Evolutionary conservation across 768 basidiomycete species (phyloP).

Genomic region (Cubamyces sp.): DNA sequence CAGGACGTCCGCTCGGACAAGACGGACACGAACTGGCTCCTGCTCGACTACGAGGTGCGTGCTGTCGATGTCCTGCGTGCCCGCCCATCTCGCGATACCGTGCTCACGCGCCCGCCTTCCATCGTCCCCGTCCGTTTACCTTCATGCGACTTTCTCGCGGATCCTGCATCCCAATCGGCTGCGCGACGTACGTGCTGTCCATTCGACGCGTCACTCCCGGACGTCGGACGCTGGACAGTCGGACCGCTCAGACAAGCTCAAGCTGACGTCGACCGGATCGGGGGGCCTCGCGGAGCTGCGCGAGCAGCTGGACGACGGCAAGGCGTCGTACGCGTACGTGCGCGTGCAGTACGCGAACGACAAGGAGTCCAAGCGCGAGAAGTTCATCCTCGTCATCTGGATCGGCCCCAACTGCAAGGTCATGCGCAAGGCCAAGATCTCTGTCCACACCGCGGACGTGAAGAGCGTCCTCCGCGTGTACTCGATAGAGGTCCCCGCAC

Average conservation of each 20-base stretch:
- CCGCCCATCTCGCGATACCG: neutral
- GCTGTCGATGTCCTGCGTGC: neutral
- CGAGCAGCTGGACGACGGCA: slow-evolving; percentile 67
- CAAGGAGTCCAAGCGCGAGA: slow-evolving; percentile 85
- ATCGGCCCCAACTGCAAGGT: slow-evolving; percentile 83
- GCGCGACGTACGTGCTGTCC: too few relatives aligned
- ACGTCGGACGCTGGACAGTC: slow-evolving; percentile 40
- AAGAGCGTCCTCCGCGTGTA: slow-evolving; percentile 76
- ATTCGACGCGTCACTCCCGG: too few relatives aligned
- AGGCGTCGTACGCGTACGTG: slow-evolving; percentile 83
- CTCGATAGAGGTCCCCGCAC: slow-evolving; percentile 88
- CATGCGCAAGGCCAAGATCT: slow-evolving; percentile 95
- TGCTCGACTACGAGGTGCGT: slow-evolving; percentile 84
- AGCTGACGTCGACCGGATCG: slow-evolving; percentile 75
- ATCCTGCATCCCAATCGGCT: too few relatives aligned
- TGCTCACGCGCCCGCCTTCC: neutral
- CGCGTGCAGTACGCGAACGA: slow-evolving; percentile 86
- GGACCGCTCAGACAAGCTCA: slow-evolving; percentile 81
- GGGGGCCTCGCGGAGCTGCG: slow-evolving; percentile 82
- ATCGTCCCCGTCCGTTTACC: too few relatives aligned
- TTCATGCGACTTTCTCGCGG: too few relatives aligned
- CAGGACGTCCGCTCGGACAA: slow-evolving; percentile 85
- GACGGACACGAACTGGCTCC: slow-evolving; percentile 85
- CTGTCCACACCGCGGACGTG: slow-evolving; percentile 89
- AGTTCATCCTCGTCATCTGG: slow-evolving; percentile 86